phyloP scores from a whole-genome alignment of 2,329 filamentous ascomycete species.

The Ramularia endophylla region DNA sequence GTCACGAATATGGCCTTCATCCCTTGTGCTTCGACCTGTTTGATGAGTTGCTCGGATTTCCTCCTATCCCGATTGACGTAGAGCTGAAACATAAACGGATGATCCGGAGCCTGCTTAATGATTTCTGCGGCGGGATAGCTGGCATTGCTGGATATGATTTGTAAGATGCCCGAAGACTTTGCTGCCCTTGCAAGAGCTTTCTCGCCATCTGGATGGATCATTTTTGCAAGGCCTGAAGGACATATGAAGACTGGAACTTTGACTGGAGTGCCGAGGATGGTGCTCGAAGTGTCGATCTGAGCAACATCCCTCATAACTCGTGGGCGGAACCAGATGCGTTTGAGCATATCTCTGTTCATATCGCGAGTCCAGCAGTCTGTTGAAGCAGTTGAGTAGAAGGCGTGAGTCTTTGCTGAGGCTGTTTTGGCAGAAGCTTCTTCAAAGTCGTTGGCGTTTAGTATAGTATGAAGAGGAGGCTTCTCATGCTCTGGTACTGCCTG shows the following conservation, averaged over 20 bases:
- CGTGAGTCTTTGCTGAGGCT: constrained; percentile 18
- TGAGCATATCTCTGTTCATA: constrained; percentile 17
- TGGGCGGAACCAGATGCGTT: constrained; percentile 22
- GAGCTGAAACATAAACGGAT: constrained; percentile 53
- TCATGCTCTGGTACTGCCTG: constrained; percentile 19
- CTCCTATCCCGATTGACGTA: constrained; percentile 54
- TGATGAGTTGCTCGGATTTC: constrained; percentile 47
- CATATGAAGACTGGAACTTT: constrained; percentile 32
- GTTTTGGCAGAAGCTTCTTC: constrained; percentile 16
- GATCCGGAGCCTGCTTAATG: constrained; percentile 17
- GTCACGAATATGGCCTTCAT: constrained; percentile 54
- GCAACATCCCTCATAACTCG: constrained; percentile 21
- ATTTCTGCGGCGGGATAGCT: constrained; percentile 28
- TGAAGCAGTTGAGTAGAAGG: constrained; percentile 21
- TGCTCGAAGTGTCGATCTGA: constrained; percentile 16
- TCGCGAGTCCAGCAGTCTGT: constrained; percentile 22
- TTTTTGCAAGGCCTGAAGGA: constrained; percentile 29
- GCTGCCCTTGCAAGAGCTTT: constrained; percentile 28
- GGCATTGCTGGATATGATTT: constrained; percentile 28
- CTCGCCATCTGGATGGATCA: constrained; percentile 32
- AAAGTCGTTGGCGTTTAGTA: constrained; percentile 34
- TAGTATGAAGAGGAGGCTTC: constrained; percentile 41
- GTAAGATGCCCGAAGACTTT: constrained; percentile 19
- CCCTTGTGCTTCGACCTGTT: constrained; percentile 40
- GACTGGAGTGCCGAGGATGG: constrained; percentile 18